Base-by-base conservation (phyloP, 2,329 filamentous ascomycete genomes). In the Coniochaeta sp. region DNA sequence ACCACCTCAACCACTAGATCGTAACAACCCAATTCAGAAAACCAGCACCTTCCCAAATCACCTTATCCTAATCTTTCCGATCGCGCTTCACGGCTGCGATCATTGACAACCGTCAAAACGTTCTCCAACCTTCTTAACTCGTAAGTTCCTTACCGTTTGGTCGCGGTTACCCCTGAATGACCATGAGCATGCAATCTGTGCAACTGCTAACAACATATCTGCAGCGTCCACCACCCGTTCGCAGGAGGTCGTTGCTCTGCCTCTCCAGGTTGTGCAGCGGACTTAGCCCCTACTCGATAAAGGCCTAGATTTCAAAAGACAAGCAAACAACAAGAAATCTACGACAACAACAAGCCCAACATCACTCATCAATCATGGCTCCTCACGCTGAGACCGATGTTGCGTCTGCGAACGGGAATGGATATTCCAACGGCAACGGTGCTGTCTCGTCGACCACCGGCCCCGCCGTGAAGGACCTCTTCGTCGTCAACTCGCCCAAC, bases 41-140 rank as follows among this genome's bases (percentile, higher is more conserved):
- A n/a, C 42, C 26, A 6, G 49, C 32, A 32, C 26, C 30, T 52
- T 30, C 38, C 45, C 51, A 50, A 48, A 54, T n/a, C 49, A 30
- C 20, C 51, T 30, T 53, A 13, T 14, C 48, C 57, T 22, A 14
- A 31, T 16, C 27, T 3, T 30, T 55, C 58, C 60, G 78, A 80
- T 79, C 79, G 78, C 80, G 77, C 74, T 73, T 59, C 56, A 62
- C 71, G 69, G 75, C 71, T 65, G 78, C 83, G 82, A 75, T 87
- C 84, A 74, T 71, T 60, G 57, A 66, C 66, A 71, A 70, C 73
- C 85, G 86, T 81, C 89, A 96, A 89, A 77, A 96, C 90, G 91
- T 96, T 96, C 86, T 92, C 91, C 80, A 96, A 95, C 77, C 87
- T 95, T 65, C 86, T 96, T 63, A 94, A 94, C 83, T 96, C 91